Percentiles rank a stretch among this genome's conserved stretches.
Evolutionary conservation across 805 yeast species (phyloP).

Genomic region (Saitoella complicata): DNA sequence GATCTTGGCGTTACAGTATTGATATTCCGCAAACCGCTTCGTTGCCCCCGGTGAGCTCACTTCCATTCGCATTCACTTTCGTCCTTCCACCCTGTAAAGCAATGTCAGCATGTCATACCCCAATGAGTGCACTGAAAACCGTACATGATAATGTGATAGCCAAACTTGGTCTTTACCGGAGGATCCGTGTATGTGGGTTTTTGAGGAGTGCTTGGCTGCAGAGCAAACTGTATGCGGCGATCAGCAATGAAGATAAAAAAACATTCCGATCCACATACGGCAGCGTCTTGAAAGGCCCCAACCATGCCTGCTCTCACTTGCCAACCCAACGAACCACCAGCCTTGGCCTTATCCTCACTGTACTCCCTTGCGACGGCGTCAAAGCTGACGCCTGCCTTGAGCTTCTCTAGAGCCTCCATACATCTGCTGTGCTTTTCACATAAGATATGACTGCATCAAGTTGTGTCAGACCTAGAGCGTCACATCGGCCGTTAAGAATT

Average conservation of each 20-base stretch:
- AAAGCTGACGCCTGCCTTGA: slow-evolving; percentile 9
- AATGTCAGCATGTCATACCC: too few relatives aligned
- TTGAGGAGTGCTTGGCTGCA: not conserved
- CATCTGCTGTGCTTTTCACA: slow-evolving; percentile 1
- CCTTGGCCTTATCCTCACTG: slow-evolving; percentile 13
- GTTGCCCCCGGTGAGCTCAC: too few relatives aligned
- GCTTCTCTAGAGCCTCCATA: slow-evolving; percentile 11
- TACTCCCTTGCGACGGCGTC: slow-evolving; percentile 12
- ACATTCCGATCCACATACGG: slow-evolving; percentile 1
- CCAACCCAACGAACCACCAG: slow-evolving; percentile 15
- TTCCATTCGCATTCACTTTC: too few relatives aligned
- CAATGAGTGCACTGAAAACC: too few relatives aligned
- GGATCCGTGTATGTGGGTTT: not conserved
- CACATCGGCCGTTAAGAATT: too few relatives aligned
- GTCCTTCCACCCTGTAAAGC: too few relatives aligned
- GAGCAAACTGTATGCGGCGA: too few relatives aligned
- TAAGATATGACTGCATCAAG: too few relatives aligned
- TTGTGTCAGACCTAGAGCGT: too few relatives aligned
- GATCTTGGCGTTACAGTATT: too few relatives aligned
- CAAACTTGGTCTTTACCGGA: not conserved
- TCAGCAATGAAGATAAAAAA: too few relatives aligned
- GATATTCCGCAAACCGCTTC: too few relatives aligned
- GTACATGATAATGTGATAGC: not conserved
- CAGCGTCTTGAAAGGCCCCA: slow-evolving; percentile 12
- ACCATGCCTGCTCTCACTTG: slow-evolving; percentile 12